These are phyloP conservation scores for Nakazawaea wyomingensis DNA, from an alignment of 805 yeast genomes.

Conservation along the genomic window DNA sequence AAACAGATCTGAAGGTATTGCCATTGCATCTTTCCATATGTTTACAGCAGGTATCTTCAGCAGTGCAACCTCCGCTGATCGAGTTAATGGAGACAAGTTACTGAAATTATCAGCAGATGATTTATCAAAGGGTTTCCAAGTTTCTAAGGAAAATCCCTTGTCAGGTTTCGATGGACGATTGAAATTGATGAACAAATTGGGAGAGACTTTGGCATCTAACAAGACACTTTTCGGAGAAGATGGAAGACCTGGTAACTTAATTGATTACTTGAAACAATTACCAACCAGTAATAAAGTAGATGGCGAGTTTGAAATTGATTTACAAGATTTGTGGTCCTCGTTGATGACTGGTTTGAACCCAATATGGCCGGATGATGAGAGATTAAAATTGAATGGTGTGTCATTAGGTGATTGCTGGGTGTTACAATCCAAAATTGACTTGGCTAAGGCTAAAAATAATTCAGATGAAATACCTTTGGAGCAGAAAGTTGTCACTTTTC, in stretches of 20 bases:
- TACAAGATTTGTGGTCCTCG: conserved; percentile 47
- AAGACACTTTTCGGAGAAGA: conserved; percentile 33
- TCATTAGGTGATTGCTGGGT: conserved; percentile 64
- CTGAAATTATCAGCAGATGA: conserved; percentile 27
- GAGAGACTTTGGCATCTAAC: conserved; percentile 37
- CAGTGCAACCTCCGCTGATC: conserved; percentile 24
- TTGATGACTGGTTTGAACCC: conserved; percentile 51
- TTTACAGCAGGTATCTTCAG: conserved; percentile 43
- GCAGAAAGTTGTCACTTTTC: conserved; percentile 51
- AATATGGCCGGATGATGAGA: conserved; percentile 57
- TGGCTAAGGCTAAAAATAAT: conserved; percentile 16
- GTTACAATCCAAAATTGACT: conserved; percentile 27
- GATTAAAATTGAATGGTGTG: conserved; percentile 44
- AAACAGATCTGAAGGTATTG: conserved; percentile 58
- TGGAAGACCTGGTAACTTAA: conserved; percentile 42
- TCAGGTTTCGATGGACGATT: conserved; percentile 53
- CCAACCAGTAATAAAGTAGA: conserved; percentile 17
- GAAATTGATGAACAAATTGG: conserved; percentile 40
- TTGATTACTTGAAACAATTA: conserved; percentile 38
- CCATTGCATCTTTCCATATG: conserved; percentile 54
- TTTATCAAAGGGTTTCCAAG: conserved; percentile 42
- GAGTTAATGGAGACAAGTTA: conserved; percentile 41
- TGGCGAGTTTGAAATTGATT: conserved; percentile 29
- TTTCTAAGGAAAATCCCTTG: conserved; percentile 40
- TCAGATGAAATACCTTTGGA: conserved; percentile 26